Base-by-base conservation (phyloP, 2,329 filamentous ascomycete genomes). In the Fusarium buharicum region DNA sequence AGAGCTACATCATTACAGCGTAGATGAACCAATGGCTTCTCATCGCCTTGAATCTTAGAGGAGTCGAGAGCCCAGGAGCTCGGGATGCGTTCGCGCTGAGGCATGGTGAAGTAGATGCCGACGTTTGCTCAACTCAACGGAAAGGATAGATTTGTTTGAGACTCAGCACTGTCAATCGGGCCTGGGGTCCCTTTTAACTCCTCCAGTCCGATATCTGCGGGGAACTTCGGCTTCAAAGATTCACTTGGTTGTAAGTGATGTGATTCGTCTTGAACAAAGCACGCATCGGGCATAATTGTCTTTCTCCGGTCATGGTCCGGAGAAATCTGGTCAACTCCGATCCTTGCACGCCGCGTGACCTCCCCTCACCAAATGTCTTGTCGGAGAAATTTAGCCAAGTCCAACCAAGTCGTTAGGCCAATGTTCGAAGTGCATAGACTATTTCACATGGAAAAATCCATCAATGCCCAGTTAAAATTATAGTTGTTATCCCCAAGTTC, bases 31-130 rank as follows among this genome's bases (percentile, higher is more conserved):
- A 61, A 51, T 3, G 66, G 60, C 14, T 53, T 48, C 4, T 56
- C 39, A 1, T 48, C 77, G 78, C 48, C 73, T 59, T 52, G 72
- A 67, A 5, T 72, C 62, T 44, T 76, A 75, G 46, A 11, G 0
- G 66, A 18, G 14, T 56, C 47, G 1, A 62, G 14, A 7, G 59
- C 53, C 74, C 75, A 76, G 0, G 57, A 45, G 0, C 67, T 49
- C 4, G 70, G 71, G 11, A 75, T 63, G 9, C 57, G 68, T 58
- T 75, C 73, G 28, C 62, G 60, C 37, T 75, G 74, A 58, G 73
- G 73, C 67, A 68, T 68, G 20, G 10, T 60, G 48, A 27, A 44
- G 1, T 2, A 22, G 3, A 5, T 4, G n/a, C 18, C 6, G 20
- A 9, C 28, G 18, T 2, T 2, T n/a, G 2, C 20, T 9, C 12